Evolutionary conservation across 768 basidiomycete species (phyloP), one percentile per base, ranked within the genome.

Genomic region (Boletus sensibilis): DNA sequence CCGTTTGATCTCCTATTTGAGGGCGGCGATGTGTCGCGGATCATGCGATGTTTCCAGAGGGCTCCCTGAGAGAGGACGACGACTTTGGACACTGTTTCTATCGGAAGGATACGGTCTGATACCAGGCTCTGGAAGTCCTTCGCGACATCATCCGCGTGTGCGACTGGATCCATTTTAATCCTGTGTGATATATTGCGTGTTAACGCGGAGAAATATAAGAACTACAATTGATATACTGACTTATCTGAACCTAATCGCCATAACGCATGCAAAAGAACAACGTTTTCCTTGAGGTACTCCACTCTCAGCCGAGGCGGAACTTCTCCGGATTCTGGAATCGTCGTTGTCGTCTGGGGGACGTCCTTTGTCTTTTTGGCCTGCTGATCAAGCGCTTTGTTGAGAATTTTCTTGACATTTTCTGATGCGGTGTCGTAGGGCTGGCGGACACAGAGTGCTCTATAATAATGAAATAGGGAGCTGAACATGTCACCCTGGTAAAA

Each of bases 401-500:
- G 76, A 25, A 90, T 83, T 14, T 80, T 86, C 29, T 82, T 82
- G 57, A 98, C 75, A 68, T 98, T 99, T 64, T 92, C 90, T 7
- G 83, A 80, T 0, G 94, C 93, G 0, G 92, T 90, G 50, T 91
- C 87, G 72, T 94, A 99, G 0, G 94, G 90, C 55, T 85, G 82
- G 38, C 82, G 81, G 35, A 94, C 91, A 64, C 93, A 95, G 13
- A 98, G 78, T 2, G 96, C 91, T 31, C 94, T 87, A 68, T 94
- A 94, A 71, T 98, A 96, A 72, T 94, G 88, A 50, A 90, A 81
- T 10, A 92, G 75, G 31, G 91, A 87, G 33, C 77, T 74, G 64
- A 96, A 94, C n/a, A 82, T 77, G 72, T 98, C 93, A 58, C 82
- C 80, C 63, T 88, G 79, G 70, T 97, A 95, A 5, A 88, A 85